Percentiles rank a stretch among this genome's conserved stretches.
Evolutionary conservation across 768 basidiomycete species (phyloP).

Genomic region (Dioszegia hungarica): DNA sequence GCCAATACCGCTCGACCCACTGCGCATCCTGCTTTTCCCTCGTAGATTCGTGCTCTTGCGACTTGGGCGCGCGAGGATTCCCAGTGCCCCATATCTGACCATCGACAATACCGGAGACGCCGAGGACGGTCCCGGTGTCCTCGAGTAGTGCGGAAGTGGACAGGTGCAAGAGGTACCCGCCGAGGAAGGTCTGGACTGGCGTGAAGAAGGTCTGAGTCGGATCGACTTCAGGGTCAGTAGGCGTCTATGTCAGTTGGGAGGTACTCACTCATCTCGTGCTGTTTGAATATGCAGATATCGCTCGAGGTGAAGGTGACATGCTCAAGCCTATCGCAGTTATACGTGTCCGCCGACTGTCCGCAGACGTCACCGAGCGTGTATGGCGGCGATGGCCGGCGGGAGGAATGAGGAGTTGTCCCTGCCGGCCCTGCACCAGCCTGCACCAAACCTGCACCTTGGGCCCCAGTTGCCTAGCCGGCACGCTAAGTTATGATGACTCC

Average conservation of each 20-base stretch:
- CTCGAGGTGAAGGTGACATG: too few relatives aligned
- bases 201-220: conserved; percentile 25
- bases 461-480: too few relatives aligned
- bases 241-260: not conserved
- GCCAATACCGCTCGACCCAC: conserved; percentile 19
- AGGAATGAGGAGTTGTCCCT: too few relatives aligned
- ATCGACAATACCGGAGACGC: conserved; percentile 46
- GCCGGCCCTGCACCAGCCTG: too few relatives aligned
- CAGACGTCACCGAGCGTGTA: too few relatives aligned
- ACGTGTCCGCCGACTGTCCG: too few relatives aligned
- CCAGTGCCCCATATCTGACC: conserved; percentile 17
- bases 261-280: not conserved
- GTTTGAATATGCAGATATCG: too few relatives aligned
- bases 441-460: too few relatives aligned
- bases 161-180: conserved; percentile 44
- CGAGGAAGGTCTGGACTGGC: conserved; percentile 42
- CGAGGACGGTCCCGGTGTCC: conserved; percentile 44
- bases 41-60: not conserved
- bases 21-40: not conserved
- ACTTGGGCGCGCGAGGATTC: not conserved
- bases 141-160: conserved; percentile 42
- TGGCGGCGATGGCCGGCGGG: too few relatives aligned
- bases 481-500: too few relatives aligned
- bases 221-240: not conserved
- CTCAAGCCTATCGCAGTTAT: too few relatives aligned